Conservation (phyloP, 1,284 basidiomycete species). For the Trichosporon asahii region DNA sequence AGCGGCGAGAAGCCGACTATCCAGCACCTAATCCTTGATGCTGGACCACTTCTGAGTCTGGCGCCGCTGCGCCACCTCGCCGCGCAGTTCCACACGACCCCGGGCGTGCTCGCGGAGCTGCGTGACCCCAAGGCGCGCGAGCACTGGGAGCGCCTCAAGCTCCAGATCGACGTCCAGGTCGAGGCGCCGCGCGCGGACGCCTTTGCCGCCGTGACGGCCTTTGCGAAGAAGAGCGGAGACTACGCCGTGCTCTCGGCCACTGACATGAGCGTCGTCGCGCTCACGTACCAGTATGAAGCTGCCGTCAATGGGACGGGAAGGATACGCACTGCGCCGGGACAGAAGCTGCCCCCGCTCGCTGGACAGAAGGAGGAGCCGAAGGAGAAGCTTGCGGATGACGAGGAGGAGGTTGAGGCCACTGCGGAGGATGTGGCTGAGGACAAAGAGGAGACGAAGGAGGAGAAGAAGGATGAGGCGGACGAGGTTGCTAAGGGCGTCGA, state of each 20-base stretch:
- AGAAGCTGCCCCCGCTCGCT: slow-evolving; percentile 25
- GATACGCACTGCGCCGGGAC: slow-evolving; percentile 56
- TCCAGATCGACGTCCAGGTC: slow-evolving; percentile 70
- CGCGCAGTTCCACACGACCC: slow-evolving; percentile 75
- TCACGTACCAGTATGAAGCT: slow-evolving; percentile 75
- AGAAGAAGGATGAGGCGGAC: slow-evolving; percentile 16
- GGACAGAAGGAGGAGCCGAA: slow-evolving; percentile 43
- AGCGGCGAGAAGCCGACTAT: slow-evolving; percentile 44
- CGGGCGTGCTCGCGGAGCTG: slow-evolving; percentile 82
- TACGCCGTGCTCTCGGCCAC: slow-evolving; percentile 86
- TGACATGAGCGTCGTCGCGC: slow-evolving; percentile 85
- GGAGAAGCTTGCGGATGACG: slow-evolving; percentile 39
- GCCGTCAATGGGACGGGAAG: slow-evolving; percentile 56
- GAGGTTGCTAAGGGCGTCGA: slow-evolving; percentile 13
- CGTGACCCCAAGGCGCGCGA: slow-evolving; percentile 80
- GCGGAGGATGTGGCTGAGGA: slow-evolving; percentile 37
- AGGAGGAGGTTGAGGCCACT: slow-evolving; percentile 53
- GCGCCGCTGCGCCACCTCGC: slow-evolving; percentile 81
- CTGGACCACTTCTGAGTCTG: slow-evolving; percentile 81
- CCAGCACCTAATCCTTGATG: slow-evolving; percentile 81
- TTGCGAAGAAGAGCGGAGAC: slow-evolving; percentile 95
- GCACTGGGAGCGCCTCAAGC: slow-evolving; percentile 68
- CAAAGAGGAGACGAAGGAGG: slow-evolving; percentile 13
- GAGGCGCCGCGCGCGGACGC: slow-evolving; percentile 69
- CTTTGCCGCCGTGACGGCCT: slow-evolving; percentile 76